phyloP scores from a whole-genome alignment of 768 basidiomycete genomes.

The Mycena floridula region DNA sequence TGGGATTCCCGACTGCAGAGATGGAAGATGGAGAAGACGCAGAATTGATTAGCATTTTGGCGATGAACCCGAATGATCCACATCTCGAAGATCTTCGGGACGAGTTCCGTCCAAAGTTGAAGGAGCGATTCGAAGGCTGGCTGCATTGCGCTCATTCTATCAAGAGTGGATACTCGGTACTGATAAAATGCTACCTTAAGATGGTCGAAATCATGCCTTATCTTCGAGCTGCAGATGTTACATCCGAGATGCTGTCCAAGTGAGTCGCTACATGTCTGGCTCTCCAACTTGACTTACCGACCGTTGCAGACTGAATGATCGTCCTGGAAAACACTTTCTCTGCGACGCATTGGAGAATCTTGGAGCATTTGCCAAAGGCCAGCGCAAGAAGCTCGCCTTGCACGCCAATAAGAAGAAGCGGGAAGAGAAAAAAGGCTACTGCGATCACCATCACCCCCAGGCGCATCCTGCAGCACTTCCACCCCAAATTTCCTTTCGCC shows the following conservation, averaged over 20 bases:
- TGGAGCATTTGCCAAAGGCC: constrained; percentile 41
- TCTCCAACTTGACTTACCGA: not conserved
- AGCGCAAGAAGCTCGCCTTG: constrained; percentile 32
- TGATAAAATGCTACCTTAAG: constrained; percentile 38
- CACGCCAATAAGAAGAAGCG: constrained; percentile 16
- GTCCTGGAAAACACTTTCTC: constrained; percentile 47
- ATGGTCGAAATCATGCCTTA: constrained; percentile 52
- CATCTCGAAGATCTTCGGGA: constrained; percentile 57
- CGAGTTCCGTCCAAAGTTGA: constrained; percentile 53
- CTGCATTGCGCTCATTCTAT: constrained; percentile 28
- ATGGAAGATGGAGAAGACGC: not conserved
- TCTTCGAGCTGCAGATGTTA: constrained; percentile 41
- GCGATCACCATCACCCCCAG: not conserved
- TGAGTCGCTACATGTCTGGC: constrained; percentile 19
- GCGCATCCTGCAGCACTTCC: not conserved
- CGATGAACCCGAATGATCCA: constrained; percentile 42
- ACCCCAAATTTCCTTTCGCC: constrained; percentile 2
- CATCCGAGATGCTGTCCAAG: constrained; percentile 51
- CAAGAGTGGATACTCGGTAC: constrained; percentile 29
- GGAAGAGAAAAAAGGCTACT: too few relatives aligned
- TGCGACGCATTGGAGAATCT: constrained; percentile 45
- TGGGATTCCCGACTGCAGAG: not conserved
- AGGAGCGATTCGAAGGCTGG: constrained; percentile 57
- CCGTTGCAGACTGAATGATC: constrained; percentile 40
- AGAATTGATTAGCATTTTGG: constrained; percentile 52